Percentiles rank a stretch among this genome's conserved stretches.
phyloP scores from a whole-genome alignment of 192 early-diverging fungal genomes.

The Coemansia sp. region DNA sequence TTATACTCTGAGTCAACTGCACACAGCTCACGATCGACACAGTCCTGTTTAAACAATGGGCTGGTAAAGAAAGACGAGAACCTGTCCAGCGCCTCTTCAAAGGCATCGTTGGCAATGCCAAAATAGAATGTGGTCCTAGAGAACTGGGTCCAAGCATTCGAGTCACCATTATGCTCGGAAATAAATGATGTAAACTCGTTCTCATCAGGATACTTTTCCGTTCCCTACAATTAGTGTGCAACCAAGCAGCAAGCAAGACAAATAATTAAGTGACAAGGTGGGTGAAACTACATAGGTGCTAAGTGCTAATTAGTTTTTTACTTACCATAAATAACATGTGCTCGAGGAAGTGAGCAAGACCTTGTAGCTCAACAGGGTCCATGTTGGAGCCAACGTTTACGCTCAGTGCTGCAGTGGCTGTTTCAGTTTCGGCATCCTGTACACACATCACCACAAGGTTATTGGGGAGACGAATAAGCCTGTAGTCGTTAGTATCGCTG shows the following conservation, averaged over 20 bases:
- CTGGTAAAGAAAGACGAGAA: constrained; percentile 85
- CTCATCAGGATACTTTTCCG: constrained; percentile 70
- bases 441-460: constrained; percentile 61
- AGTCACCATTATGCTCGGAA: constrained; percentile 19
- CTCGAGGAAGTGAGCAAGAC: constrained; percentile 70
- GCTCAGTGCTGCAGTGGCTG: constrained; percentile 59
- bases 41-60: constrained; percentile 77
- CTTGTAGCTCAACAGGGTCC: constrained; percentile 62
- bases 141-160: constrained; percentile 28
- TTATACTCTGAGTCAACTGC: constrained; percentile 94
- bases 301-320: not conserved
- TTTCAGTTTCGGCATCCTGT: constrained; percentile 56
- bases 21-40: constrained; percentile 81
- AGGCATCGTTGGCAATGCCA: constrained; percentile 29
- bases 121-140: constrained; percentile 17
- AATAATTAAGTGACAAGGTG: not conserved
- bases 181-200: constrained; percentile 60
- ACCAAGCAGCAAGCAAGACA: not conserved
- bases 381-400: constrained; percentile 64
- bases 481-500: constrained; percentile 60
- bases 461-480: constrained; percentile 59
- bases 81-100: constrained; percentile 65
- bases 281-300: not conserved
- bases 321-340: constrained; percentile 64
- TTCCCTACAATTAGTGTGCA: constrained; percentile 42